phyloP scores from a whole-genome alignment of 164 flowering plant genomes.

The Magnolia kwangsiensis region DNA sequence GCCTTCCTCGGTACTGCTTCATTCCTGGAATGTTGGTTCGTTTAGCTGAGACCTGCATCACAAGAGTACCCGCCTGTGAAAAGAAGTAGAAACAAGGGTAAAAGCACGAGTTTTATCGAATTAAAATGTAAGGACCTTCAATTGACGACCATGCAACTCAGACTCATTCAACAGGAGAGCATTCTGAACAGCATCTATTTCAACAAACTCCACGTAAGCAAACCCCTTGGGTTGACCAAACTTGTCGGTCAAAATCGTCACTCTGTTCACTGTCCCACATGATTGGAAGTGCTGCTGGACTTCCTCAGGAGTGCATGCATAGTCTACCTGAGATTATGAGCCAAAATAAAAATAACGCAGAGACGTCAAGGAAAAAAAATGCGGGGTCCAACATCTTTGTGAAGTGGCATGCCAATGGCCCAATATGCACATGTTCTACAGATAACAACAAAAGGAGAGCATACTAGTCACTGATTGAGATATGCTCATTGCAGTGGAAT shows the following conservation, averaged over 20 bases:
- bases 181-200: slow-evolving; percentile 73
- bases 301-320: slow-evolving; percentile 79
- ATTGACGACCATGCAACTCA: slow-evolving; percentile 72
- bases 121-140: slow-evolving; percentile 41
- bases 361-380: neutral
- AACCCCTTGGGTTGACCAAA: slow-evolving; percentile 86
- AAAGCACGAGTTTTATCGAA: neutral
- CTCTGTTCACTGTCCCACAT: slow-evolving; percentile 80
- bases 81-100: neutral
- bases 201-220: slow-evolving; percentile 81
- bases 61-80: neutral
- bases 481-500: no score
- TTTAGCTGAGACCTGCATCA: slow-evolving; percentile 61
- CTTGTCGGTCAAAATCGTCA: slow-evolving; percentile 74
- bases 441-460: no score
- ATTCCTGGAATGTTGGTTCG: slow-evolving; percentile 75
- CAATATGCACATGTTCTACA: neutral
- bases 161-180: slow-evolving; percentile 72
- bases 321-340: slow-evolving; percentile 54
- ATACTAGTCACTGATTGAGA: no score
- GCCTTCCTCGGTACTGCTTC: slow-evolving; percentile 65
- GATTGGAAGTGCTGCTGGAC: slow-evolving; percentile 83
- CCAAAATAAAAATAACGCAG: neutral
- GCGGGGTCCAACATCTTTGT: neutral
- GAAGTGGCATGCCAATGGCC: neutral